Percentiles rank a stretch among this genome's conserved stretches.
These are phyloP conservation scores for Panaeolus cyanescens DNA, from an alignment of 768 basidiomycete species.

Conservation along the genomic window DNA sequence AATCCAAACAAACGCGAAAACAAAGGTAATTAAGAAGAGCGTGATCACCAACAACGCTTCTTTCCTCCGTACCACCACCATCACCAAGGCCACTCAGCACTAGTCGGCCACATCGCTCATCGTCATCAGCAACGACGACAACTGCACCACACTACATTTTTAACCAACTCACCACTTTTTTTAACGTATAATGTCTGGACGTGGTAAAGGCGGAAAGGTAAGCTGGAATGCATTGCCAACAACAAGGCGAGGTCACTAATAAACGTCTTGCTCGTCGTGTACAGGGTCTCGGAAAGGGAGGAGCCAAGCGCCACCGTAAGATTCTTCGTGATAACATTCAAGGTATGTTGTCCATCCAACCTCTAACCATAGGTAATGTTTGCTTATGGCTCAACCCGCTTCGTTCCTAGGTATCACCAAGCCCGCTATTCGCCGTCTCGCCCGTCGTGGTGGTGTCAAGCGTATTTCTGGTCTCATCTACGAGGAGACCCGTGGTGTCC, in stretches of 20 bases:
- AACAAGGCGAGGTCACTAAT: neutral
- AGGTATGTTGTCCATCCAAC: constrained; percentile 41
- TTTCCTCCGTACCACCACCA: constrained; percentile 26
- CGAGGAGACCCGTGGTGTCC: constrained; percentile 81
- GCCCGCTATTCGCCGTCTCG: constrained; percentile 78
- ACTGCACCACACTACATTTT: neutral
- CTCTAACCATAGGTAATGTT: neutral
- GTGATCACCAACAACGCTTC: constrained; percentile 35
- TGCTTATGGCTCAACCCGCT: neutral
- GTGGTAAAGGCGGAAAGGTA: constrained; percentile 80
- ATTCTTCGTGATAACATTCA: constrained; percentile 84
- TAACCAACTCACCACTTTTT: constrained; percentile 8
- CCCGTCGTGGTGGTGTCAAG: constrained; percentile 85
- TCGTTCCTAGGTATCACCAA: constrained; percentile 42
- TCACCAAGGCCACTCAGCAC: neutral
- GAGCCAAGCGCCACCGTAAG: constrained; percentile 80
- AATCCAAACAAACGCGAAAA: constrained; percentile 37
- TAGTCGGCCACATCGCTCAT: neutral
- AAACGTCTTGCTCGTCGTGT: constrained; percentile 10
- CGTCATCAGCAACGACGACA: neutral
- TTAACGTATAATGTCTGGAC: constrained; percentile 63
- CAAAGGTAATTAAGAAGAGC: constrained; percentile 39
- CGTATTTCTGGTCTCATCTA: constrained; percentile 76
- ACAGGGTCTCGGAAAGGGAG: constrained; percentile 78
- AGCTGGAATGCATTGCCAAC: constrained; percentile 5